Conservation (phyloP, 352 stramenopile species). For the Phytophthora multivora region DNA sequence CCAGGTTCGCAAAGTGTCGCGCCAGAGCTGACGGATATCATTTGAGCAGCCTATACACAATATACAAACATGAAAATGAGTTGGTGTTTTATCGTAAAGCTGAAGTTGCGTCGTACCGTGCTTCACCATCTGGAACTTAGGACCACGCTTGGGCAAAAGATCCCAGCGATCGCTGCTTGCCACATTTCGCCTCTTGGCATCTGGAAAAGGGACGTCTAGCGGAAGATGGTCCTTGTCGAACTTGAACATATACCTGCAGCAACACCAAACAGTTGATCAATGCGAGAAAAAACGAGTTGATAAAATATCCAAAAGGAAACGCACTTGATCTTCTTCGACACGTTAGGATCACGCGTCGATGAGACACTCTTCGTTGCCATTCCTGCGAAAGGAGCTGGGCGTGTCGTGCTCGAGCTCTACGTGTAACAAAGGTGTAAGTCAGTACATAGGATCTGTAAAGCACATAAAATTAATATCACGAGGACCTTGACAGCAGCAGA, state of each 20-base stretch:
- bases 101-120: constrained; percentile 45
- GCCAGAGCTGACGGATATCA: constrained; percentile 85
- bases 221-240: constrained; percentile 86
- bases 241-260: constrained; percentile 74
- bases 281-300: not conserved
- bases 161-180: constrained; percentile 78
- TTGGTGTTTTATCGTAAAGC: too few relatives aligned
- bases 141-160: constrained; percentile 64
- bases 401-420: constrained; percentile 66
- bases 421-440: too few relatives aligned
- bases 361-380: constrained; percentile 81
- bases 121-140: constrained; percentile 82
- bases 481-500: constrained; percentile 75
- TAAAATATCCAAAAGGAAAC: not conserved
- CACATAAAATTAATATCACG: not conserved
- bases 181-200: constrained; percentile 64
- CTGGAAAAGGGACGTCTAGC: constrained; percentile 77
- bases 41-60: constrained; percentile 72
- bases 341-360: constrained; percentile 76
- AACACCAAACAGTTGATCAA: not conserved
- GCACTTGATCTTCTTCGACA: constrained; percentile 83
- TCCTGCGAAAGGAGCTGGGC: constrained; percentile 66
- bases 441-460: not conserved
- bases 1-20: constrained; percentile 75
- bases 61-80: too few relatives aligned